A percentile compares a stretch with the other conserved stretches of the same genome.
These are phyloP conservation scores for Pyricularia sp. DNA, from an alignment of 2,329 filamentous ascomycete species.

Conservation along the genomic window DNA sequence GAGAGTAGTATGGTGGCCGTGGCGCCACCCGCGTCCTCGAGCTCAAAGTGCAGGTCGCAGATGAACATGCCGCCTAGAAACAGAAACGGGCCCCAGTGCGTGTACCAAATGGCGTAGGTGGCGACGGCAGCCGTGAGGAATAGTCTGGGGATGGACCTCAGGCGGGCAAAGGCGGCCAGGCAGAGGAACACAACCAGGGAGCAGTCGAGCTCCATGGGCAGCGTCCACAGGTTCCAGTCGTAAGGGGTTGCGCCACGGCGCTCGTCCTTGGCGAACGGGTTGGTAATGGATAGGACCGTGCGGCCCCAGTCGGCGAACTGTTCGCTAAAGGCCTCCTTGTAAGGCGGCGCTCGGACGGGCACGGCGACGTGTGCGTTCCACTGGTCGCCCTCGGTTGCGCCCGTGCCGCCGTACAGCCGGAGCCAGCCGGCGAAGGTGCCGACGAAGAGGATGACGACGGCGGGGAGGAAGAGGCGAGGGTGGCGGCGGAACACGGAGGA, in stretches of 20 bases:
- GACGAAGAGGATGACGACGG: constrained; percentile 8
- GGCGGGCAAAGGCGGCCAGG: constrained; percentile 20
- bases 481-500: constrained; percentile 13
- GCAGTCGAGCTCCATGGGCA: constrained; percentile 25
- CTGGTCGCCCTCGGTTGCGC: neutral
- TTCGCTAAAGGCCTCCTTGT: neutral
- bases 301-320: constrained; percentile 8
- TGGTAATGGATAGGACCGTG: constrained; percentile 5
- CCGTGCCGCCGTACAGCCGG: constrained; percentile 9
- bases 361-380: constrained; percentile 7
- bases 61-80: constrained; percentile 22
- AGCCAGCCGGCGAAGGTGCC: constrained; percentile 7
- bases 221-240: constrained; percentile 25
- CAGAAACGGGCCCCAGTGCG: constrained; percentile 18
- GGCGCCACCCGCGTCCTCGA: constrained; percentile 9
- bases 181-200: constrained; percentile 24
- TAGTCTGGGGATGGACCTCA: constrained; percentile 10
- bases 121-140: constrained; percentile 7
- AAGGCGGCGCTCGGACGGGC: constrained; percentile 8
- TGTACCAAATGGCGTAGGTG: constrained; percentile 12
- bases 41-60: constrained; percentile 18
- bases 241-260: constrained; percentile 14
- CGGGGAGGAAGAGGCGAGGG: constrained; percentile 13
- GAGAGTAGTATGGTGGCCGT: neutral
- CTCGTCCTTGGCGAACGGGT: constrained; percentile 39